These are phyloP conservation scores for Toxoplasma gondii DNA, from an alignment of 169 alveolate species.

Conservation along the genomic window DNA sequence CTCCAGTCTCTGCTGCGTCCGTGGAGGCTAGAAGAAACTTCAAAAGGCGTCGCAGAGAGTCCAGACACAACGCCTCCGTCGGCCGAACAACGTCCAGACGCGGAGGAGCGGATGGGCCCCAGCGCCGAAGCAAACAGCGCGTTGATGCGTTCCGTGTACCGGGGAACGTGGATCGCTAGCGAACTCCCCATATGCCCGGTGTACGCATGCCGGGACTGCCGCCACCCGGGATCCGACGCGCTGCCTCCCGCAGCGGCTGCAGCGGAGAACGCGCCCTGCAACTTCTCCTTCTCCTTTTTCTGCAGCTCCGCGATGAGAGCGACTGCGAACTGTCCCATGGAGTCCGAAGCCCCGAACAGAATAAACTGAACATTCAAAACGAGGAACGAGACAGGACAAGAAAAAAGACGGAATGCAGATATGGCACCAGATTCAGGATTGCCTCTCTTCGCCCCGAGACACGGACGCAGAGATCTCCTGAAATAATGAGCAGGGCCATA, in stretches of 20 bases:
- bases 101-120: neutral
- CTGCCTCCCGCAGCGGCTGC: neutral
- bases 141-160: neutral
- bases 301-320: neutral
- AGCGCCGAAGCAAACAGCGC: neutral
- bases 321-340: conserved; percentile 10
- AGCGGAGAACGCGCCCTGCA: neutral
- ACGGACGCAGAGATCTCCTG: no score
- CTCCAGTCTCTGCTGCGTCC: no score
- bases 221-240: neutral
- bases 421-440: no score
- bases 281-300: neutral
- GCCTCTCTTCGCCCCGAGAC: no score
- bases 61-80: neutral
- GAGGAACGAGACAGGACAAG: neutral
- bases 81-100: neutral
- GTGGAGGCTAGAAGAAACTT: no score
- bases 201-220: neutral
- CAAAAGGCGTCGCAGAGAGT: neutral
- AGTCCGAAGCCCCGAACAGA: conserved; percentile 28
- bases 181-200: neutral
- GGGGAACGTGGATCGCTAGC: neutral
- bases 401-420: no score
- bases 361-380: conserved; percentile 6
- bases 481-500: no score